Evolutionary conservation across 495 filamentous ascomycete species (phyloP).

Genomic region (Tuber brumale): DNA sequence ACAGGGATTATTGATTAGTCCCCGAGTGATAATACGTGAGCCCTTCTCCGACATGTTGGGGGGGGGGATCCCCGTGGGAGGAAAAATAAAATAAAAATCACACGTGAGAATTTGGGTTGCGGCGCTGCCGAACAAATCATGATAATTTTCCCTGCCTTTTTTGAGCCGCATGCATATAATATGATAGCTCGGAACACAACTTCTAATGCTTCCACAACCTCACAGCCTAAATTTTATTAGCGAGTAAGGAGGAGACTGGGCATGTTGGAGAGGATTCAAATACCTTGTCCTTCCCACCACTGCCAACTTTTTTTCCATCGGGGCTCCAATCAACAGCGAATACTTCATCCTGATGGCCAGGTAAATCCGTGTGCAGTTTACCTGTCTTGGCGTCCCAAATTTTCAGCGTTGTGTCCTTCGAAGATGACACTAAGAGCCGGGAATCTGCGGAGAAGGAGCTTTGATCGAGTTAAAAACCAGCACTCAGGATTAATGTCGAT

Average conservation of each 20-base stretch:
- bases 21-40: background rate
- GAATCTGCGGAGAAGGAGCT: slow-evolving; percentile 80
- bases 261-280: background rate
- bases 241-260: background rate
- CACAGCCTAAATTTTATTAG: slow-evolving; percentile 32
- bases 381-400: slow-evolving; percentile 83
- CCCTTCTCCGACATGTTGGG: background rate
- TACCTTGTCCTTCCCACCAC: slow-evolving; percentile 86
- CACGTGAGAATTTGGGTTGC: background rate
- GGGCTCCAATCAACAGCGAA: slow-evolving; percentile 89
- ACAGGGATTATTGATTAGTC: background rate
- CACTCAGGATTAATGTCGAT: background rate
- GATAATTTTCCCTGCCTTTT: background rate
- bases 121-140: background rate
- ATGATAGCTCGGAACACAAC: background rate
- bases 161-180: background rate
- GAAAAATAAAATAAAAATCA: background rate
- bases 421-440: slow-evolving; percentile 70
- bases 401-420: slow-evolving; percentile 91
- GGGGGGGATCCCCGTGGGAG: background rate
- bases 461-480: background rate
- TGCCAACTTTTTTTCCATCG: slow-evolving; percentile 75
- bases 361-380: slow-evolving; percentile 73
- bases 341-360: slow-evolving; percentile 91
- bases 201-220: slow-evolving; percentile 41